Base-by-base conservation (phyloP, 177 flowering plant species). In the Tripterygium wilfordii region DNA sequence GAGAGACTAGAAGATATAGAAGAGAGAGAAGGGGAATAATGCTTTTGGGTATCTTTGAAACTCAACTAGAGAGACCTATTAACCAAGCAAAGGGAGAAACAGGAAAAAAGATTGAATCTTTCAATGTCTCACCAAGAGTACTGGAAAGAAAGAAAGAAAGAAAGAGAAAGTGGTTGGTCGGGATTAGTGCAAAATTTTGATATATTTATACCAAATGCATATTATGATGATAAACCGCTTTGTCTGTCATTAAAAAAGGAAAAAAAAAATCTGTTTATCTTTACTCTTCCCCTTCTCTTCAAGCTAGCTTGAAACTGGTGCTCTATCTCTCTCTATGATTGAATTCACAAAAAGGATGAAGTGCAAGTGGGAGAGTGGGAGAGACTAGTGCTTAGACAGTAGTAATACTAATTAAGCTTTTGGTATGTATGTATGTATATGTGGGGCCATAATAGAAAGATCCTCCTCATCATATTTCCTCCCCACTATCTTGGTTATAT, bases 171-270 rank as follows among this genome's bases (percentile, higher is more conserved):
- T 16, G 4, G 54, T 14, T 55, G 39, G 51, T 45, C 61, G 63
- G 55, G 24, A 32, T 47, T 69, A 65, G 69, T 65, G n/a, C 74
- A 69, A 65, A 64, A 54, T 69, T 24, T 61, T 54, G 58, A 65
- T 65, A 46, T 48, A 47, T 62, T 61, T 65, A 46, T 48, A 47
- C 58, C 50, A 58, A 58, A 58, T 40, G 51, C 48, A 56, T 42
- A 35, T 42, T 44, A 60, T 63, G 39, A 61, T 69, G 36, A 58
- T 57, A 29, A 54, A 31, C 38, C 33, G 39, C 56, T 60, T 64
- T 44, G 56, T 49, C 26, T 46, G 24, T 36, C 32, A 59, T 35
- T 30, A 25, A 40, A 42, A 2, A 23, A 25, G 29, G 23, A 6
- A 21, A 40, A 19, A 51, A 28, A 37, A 15, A 16, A 13, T 27